Evolutionary conservation across 345 rosid species (phyloP).

Genomic region (Arabidopsis arenosa): DNA sequence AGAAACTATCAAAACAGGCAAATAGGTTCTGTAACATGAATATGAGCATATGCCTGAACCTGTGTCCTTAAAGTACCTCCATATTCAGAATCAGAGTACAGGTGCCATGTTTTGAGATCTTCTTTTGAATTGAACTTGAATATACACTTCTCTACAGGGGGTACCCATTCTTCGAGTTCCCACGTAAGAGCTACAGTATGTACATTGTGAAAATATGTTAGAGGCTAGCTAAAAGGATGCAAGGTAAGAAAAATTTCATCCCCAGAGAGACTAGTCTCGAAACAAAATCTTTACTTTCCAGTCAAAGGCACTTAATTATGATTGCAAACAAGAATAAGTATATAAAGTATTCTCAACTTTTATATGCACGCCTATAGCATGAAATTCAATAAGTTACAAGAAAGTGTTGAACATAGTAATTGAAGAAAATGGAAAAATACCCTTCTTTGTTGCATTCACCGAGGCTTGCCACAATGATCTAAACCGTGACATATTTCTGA

Average conservation of each 20-base stretch:
- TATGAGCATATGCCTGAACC: conserved; percentile 22
- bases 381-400: neutral
- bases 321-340: neutral
- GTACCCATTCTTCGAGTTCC: conserved; percentile 86
- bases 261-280: conserved; percentile 13
- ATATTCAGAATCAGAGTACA: conserved; percentile 89
- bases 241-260: neutral
- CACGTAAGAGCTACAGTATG: conserved; percentile 69
- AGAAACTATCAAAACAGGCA: neutral
- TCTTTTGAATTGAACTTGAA: conserved; percentile 79
- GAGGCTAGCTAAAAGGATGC: conserved; percentile 5
- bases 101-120: conserved; percentile 87
- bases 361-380: neutral
- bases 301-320: neutral
- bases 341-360: neutral
- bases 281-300: neutral
- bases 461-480: conserved; percentile 79
- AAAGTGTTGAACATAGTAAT: conserved; percentile 23
- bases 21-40: neutral
- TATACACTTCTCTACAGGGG: conserved; percentile 71
- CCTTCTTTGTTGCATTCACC: conserved; percentile 52
- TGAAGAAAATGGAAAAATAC: conserved; percentile 42
- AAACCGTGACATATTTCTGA: conserved; percentile 67
- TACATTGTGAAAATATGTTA: conserved; percentile 17
- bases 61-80: conserved; percentile 63